Base-by-base conservation (phyloP, 2,329 filamentous ascomycete species). In the Aspergillus uvarum region DNA sequence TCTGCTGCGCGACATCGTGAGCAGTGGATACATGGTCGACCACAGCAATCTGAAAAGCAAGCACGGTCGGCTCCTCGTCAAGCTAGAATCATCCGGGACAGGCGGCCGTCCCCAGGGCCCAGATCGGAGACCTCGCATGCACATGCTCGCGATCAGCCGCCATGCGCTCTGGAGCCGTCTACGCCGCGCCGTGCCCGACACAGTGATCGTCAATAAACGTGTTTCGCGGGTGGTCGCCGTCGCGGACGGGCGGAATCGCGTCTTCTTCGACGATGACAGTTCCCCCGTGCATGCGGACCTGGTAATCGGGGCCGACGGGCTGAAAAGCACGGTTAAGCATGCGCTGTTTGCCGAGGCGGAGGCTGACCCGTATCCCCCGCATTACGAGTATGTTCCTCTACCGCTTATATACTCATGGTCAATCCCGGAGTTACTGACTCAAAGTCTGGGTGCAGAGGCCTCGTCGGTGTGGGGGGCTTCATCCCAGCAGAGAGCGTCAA, bases 381-480 rank as follows among this genome's bases (percentile, higher is more conserved):
- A 73, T 16, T 80, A 79, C 55, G 77, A 79, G 76, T 77, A 61
- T 65, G 12, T 71, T 67, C 31, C 22, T 51, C 47, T 52, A 29
- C 10, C 4, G 38, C 14, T 31, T 12, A n/a, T 19, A 10, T 14
- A 5, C 12, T 1, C 10, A 19, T 10, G 4, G 5, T 42, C 16
- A 35, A 12, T 19, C 7, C 47, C 1, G 14, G 11, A 21, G 29
- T 51, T 14, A 11, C 22, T 59, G n/a, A 59, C 44, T 4, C 42
- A 6, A 10, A 44, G 19, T 47, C 78, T 16, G 11, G 11, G 12
- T 5, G 14, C 14, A 35, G 76, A 62, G 77, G 77, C 19, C 67
- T 80, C 14, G 73, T 77, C 3, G 79, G 80, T 10, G 72, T 82
- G n/a, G 80, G 80, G 21, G 79, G 80, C 12, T 80, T 82, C 59